Evolutionary conservation across 441 rosid genomes (phyloP).

Genomic region (Erodium chrysanthum): DNA sequence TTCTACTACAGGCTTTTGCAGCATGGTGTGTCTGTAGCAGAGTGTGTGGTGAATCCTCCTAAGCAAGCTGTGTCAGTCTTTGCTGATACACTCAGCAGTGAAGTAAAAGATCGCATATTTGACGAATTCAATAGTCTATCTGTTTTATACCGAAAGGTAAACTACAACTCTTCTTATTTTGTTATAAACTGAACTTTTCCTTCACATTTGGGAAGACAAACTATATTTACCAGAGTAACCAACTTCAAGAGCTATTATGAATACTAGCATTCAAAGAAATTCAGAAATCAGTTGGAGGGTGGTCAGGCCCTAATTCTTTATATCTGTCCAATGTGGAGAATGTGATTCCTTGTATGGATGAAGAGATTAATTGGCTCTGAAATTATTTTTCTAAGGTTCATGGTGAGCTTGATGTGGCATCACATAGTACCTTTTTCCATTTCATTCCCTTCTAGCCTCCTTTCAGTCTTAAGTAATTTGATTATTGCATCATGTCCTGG

Average conservation of each 20-base stretch:
- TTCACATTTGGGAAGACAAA: not conserved
- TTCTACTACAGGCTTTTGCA: slow-evolving; percentile 91
- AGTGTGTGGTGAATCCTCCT: slow-evolving; percentile 85
- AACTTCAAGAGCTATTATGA: not conserved
- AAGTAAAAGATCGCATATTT: slow-evolving; percentile 89
- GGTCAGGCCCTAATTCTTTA: not conserved
- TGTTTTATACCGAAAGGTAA: slow-evolving; percentile 85
- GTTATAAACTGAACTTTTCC: not conserved
- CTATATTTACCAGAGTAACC: not conserved
- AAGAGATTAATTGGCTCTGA: not conserved
- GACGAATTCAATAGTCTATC: slow-evolving; percentile 95
- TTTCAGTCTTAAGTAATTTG: not conserved
- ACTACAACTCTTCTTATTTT: slow-evolving; percentile 13
- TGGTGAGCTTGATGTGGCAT: too few relatives aligned
- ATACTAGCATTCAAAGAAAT: not conserved
- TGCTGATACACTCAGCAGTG: slow-evolving; percentile 96
- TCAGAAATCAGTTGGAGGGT: not conserved
- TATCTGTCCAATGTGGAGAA: not conserved
- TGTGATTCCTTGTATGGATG: not conserved
- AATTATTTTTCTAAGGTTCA: not conserved
- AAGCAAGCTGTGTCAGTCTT: slow-evolving; percentile 96
- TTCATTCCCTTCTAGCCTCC: too few relatives aligned
- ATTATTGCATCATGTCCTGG: slow-evolving; percentile 9
- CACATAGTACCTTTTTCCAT: not conserved
- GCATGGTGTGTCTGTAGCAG: slow-evolving; percentile 58